These are phyloP conservation scores for Aspergillus nidulans DNA, from an alignment of 495 filamentous ascomycete genomes.

Conservation along the genomic window DNA sequence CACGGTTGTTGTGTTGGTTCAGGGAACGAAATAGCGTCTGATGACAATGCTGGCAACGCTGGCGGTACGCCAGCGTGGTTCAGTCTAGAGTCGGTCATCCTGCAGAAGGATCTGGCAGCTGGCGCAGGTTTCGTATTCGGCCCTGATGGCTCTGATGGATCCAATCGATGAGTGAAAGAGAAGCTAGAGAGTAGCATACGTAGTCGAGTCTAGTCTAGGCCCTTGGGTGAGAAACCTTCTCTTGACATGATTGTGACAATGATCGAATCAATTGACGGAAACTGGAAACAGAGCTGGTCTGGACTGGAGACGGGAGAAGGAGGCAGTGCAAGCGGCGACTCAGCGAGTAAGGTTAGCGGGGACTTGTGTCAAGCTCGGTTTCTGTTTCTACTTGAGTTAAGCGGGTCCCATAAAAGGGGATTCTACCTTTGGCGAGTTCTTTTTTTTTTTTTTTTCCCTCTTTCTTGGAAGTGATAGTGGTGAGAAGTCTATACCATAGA, in stretches of 20 bases:
- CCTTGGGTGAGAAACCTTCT: not conserved
- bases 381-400: not conserved
- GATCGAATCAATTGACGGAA: not conserved
- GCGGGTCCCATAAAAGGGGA: not conserved
- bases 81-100: not conserved
- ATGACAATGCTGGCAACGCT: not conserved
- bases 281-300: not conserved
- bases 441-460: too few relatives aligned
- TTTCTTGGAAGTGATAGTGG: not conserved
- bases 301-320: constrained; percentile 8
- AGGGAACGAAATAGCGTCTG: not conserved
- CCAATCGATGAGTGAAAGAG: not conserved
- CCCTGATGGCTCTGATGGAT: not conserved
- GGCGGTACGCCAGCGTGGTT: not conserved
- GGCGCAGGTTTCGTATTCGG: not conserved
- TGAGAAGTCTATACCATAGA: not conserved
- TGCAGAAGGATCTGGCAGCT: not conserved
- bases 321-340: constrained; percentile 23
- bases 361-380: not conserved
- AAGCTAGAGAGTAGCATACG: not conserved
- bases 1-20: not conserved
- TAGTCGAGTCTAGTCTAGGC: not conserved
- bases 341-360: constrained; percentile 20
- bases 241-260: not conserved
- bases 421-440: not conserved